phyloP scores from a whole-genome alignment of 2,329 filamentous ascomycete genomes.

The Ceratocystis eucalypticola region DNA sequence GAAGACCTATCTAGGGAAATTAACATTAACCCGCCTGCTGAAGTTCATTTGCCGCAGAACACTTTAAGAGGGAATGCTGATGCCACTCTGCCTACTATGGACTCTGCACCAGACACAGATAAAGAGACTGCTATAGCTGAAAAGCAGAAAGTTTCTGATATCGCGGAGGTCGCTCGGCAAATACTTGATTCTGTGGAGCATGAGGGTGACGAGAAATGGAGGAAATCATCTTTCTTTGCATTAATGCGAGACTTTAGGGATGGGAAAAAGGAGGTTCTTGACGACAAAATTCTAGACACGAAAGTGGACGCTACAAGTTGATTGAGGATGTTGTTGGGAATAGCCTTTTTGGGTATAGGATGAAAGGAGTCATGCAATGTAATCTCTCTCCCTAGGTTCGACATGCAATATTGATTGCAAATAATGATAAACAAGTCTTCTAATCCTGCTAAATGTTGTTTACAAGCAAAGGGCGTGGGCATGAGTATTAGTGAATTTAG shows the following conservation, averaged over 20 bases:
- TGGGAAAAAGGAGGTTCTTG: conserved; percentile 32
- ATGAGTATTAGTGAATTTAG: not conserved
- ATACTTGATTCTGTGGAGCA: conserved; percentile 33
- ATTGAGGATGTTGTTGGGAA: not conserved
- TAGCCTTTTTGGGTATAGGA: not conserved
- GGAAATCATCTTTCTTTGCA: conserved; percentile 33
- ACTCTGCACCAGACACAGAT: conserved; percentile 18
- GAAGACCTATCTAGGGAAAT: conserved; percentile 26
- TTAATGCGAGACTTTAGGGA: conserved; percentile 35
- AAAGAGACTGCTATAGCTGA: conserved; percentile 20
- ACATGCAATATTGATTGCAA: not conserved
- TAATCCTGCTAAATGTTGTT: not conserved
- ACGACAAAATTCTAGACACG: conserved; percentile 30
- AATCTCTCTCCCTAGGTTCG: not conserved
- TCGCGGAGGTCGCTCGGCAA: conserved; percentile 32
- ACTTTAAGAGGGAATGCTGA: conserved; percentile 16
- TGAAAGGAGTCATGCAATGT: not conserved
- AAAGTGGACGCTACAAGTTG: not conserved
- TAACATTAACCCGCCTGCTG: conserved; percentile 2
- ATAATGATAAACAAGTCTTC: not conserved
- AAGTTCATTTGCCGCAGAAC: not conserved
- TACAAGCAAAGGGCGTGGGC: not conserved
- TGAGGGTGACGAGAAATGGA: conserved; percentile 35
- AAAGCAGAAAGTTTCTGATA: conserved; percentile 26
- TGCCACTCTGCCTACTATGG: conserved; percentile 16